phyloP scores from a whole-genome alignment of 2,329 filamentous ascomycete species.

The Pyrenochaeta sp. region DNA sequence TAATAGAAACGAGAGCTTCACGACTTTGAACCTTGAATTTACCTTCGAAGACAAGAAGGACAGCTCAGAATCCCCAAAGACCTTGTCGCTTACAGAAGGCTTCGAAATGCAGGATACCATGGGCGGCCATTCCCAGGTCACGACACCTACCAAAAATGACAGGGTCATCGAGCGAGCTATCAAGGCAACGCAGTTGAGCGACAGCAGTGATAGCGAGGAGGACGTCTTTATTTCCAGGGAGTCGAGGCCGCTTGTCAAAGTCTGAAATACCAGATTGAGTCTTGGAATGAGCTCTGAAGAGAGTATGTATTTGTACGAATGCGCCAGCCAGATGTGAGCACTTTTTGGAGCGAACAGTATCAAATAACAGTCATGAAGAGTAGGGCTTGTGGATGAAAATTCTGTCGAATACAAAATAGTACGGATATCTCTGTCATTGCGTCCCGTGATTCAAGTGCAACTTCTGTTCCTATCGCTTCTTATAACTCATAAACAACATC shows the following conservation, averaged over 20 bases:
- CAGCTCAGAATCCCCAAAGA: slow-evolving; percentile 10
- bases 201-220: slow-evolving; percentile 14
- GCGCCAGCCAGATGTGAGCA: background rate
- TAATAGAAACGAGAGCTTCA: slow-evolving; percentile 11
- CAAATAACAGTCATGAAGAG: background rate
- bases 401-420: background rate
- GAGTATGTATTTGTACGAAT: slow-evolving; percentile 6
- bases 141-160: slow-evolving; percentile 1
- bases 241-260: slow-evolving; percentile 8
- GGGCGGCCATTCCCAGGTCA: slow-evolving; percentile 13
- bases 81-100: slow-evolving; percentile 18
- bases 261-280: background rate
- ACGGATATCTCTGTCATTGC: background rate
- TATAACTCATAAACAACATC: no score
- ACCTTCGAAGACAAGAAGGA: slow-evolving; percentile 15
- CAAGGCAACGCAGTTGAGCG: slow-evolving; percentile 2
- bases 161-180: slow-evolving; percentile 4
- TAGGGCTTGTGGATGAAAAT: background rate
- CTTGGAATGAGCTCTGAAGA: background rate
- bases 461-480: background rate
- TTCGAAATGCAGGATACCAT: slow-evolving; percentile 29
- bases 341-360: background rate
- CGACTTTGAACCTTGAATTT: slow-evolving; percentile 30
- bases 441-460: background rate
- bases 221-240: slow-evolving; percentile 2